phyloP scores from a whole-genome alignment of 495 filamentous ascomycete species.

The Tuber aestivum region DNA sequence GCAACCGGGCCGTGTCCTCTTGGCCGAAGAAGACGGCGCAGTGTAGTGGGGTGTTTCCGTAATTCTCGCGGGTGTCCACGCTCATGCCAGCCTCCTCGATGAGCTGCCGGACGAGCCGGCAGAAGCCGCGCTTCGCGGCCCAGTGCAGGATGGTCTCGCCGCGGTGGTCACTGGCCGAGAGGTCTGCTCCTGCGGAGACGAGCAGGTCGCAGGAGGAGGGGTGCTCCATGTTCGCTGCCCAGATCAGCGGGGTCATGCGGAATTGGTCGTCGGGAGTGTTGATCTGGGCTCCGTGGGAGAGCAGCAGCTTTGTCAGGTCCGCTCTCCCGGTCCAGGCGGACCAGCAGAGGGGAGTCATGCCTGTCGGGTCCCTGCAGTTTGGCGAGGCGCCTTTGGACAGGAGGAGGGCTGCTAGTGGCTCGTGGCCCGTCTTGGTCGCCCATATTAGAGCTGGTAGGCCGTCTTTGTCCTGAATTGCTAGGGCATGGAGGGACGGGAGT shows the following conservation, averaged over 20 bases:
- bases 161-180: not conserved
- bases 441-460: constrained; percentile 32
- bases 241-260: constrained; percentile 45
- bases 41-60: constrained; percentile 26
- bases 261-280: constrained; percentile 40
- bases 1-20: constrained; percentile 13
- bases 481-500: constrained; percentile 25
- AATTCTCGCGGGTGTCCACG: constrained; percentile 18
- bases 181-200: not conserved
- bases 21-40: constrained; percentile 21
- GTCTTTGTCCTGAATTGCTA: constrained; percentile 19
- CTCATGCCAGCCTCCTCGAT: not conserved
- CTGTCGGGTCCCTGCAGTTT: constrained; percentile 15
- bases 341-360: constrained; percentile 14
- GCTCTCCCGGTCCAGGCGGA: constrained; percentile 13
- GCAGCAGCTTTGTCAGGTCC: constrained; percentile 41
- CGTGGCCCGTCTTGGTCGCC: constrained; percentile 28
- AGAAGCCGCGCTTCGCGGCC: not conserved
- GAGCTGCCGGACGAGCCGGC: not conserved
- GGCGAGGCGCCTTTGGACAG: constrained; percentile 16
- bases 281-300: constrained; percentile 43
- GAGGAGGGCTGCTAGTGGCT: constrained; percentile 18
- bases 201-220: not conserved
- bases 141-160: not conserved
- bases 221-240: constrained; percentile 39